These are phyloP conservation scores for Vanrija sp. DNA, from an alignment of 1,284 basidiomycete genomes.

Conservation along the genomic window DNA sequence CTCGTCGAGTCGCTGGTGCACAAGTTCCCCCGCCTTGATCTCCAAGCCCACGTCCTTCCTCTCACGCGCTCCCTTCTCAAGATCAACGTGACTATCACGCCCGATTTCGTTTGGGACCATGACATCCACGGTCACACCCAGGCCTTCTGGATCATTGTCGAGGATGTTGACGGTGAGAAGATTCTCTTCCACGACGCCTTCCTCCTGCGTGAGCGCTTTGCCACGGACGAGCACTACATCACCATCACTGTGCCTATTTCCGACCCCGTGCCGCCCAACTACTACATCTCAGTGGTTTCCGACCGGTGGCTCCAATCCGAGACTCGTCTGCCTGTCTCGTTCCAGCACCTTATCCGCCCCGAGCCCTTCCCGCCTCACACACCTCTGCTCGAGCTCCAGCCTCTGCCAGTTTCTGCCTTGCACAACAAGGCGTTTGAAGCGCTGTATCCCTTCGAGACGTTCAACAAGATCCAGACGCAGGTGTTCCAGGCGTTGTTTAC, in stretches of 20 bases:
- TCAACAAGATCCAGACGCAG: slow-evolving; percentile 99
- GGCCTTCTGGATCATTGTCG: slow-evolving; percentile 87
- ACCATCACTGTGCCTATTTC: slow-evolving; percentile 94
- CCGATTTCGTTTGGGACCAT: slow-evolving; percentile 97
- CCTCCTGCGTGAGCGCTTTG: slow-evolving; percentile 84
- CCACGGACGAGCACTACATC: slow-evolving; percentile 87
- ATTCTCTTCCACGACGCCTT: slow-evolving; percentile 93
- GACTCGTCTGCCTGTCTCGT: slow-evolving; percentile 90
- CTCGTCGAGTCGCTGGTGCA: slow-evolving; percentile 93
- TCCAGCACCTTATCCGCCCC: slow-evolving; percentile 95
- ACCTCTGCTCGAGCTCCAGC: slow-evolving; percentile 86
- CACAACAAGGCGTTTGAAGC: slow-evolving; percentile 87
- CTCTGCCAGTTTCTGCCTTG: slow-evolving; percentile 81
- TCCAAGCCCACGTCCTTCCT: slow-evolving; percentile 90
- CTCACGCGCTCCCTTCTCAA: slow-evolving; percentile 84
- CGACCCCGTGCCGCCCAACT: slow-evolving; percentile 95
- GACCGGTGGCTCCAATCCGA: slow-evolving; percentile 96
- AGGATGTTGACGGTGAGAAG: slow-evolving; percentile 95
- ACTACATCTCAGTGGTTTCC: slow-evolving; percentile 91
- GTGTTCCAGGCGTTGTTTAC: slow-evolving; percentile 97
- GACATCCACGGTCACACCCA: slow-evolving; percentile 85
- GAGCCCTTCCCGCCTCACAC: slow-evolving; percentile 95
- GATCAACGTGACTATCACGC: slow-evolving; percentile 84
- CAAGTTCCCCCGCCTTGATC: slow-evolving; percentile 89
- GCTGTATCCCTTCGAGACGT: slow-evolving; percentile 77